Base-by-base conservation (phyloP, 352 stramenopile genomes). In the Thalassiosira hispida region DNA sequence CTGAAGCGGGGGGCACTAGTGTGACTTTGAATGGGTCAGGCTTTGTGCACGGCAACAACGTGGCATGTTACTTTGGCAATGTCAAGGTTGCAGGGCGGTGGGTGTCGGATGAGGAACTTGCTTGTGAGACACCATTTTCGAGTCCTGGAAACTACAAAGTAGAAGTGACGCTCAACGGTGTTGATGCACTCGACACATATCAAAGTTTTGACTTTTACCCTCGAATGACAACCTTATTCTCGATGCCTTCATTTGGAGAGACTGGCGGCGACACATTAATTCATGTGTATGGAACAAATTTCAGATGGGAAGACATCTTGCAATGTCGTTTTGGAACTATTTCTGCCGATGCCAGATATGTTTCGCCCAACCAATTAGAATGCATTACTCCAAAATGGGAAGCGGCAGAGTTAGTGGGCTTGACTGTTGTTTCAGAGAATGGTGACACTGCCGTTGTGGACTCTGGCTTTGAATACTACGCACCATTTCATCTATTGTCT, bases 161-260 rank as follows among this genome's bases (percentile, higher is more conserved):
- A 23, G 65, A 57, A 72, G 57, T 90, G 22, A 79, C 81, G 31
- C 33, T 82, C 18, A 92, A 92, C 73, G 83, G 78, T 46, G 60
- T 81, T 25, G 80, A 87, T 77, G 46, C 49, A 25, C 40, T 74
- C 0, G 42, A 81, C 14, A 78, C 73, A 35, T n/a, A 23, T 57
- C 65, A 71, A 20, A 27, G 2, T 12, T 86, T 79, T 38, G 25
- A 65, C 51, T 49, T 70, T n/a, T 65, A 79, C 55, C 73, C 64
- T 23, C 27, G 59, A 29, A 83, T 83, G 62, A 81, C 73, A 38
- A 52, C 67, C 14, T 9, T 67, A n/a, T 73, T 70, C 35, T 23
- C 64, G 14, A 16, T 49, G 18, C 79, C 79, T 23, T 65, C 61
- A 20, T 86, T 83, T 78, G 79, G 73, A 46, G 60, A 60, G 12